Percentiles rank a stretch among this genome's conserved stretches.
Evolutionary conservation across 176 grass and related monocot genomes (phyloP).

Genomic region (Ananas comosus): DNA sequence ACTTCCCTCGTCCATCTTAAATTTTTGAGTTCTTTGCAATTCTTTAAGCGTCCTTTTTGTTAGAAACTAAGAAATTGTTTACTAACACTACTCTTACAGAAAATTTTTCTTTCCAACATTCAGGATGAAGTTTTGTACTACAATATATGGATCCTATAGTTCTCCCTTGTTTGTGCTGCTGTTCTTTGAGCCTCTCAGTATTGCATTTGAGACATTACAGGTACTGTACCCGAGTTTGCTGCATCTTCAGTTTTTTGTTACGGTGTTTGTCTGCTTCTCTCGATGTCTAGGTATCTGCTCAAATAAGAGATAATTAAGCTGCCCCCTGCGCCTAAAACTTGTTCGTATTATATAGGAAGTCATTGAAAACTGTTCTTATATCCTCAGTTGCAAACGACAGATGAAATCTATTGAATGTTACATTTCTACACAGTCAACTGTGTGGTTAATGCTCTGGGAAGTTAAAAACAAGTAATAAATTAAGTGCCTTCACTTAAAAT

Average conservation of each 20-base stretch:
- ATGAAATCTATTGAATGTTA: not conserved
- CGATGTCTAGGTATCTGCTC: no score
- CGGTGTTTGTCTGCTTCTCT: no score
- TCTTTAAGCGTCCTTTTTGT: not conserved
- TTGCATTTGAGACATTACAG: slow-evolving; percentile 91
- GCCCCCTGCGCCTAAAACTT: no score
- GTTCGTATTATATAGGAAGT: no score
- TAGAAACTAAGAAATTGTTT: slow-evolving; percentile 13
- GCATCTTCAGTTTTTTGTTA: not conserved
- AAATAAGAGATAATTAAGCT: no score
- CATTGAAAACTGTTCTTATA: not conserved
- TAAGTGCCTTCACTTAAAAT: not conserved
- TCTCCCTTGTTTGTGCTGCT: slow-evolving; percentile 85
- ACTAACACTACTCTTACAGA: slow-evolving; percentile 10
- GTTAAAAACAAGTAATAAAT: no score
- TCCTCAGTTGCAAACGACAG: not conserved
- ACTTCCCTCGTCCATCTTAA: not conserved
- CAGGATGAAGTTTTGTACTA: slow-evolving; percentile 83
- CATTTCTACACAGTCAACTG: no score
- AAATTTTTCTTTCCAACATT: slow-evolving; percentile 8
- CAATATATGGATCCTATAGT: slow-evolving; percentile 58
- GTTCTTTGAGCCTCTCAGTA: slow-evolving; percentile 90
- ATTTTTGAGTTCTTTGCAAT: not conserved
- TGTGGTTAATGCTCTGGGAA: no score
- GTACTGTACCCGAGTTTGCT: slow-evolving; percentile 41